Base-by-base conservation (phyloP, 768 basidiomycete species). In the Termitomyces eurrhizus region DNA sequence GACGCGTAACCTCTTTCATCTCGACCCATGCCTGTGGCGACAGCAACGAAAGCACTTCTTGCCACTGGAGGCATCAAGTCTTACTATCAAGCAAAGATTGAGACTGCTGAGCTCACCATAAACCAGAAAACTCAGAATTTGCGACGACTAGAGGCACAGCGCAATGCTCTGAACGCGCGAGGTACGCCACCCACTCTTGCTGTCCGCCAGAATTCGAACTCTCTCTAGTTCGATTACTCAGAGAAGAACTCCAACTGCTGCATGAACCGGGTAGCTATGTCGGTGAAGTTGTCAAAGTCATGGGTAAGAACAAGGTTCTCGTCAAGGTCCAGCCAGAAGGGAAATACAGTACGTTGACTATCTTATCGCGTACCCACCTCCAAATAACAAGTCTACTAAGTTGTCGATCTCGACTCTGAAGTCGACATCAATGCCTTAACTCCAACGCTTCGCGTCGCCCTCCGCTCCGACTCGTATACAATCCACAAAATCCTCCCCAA, bases 311-410 rank as follows among this genome's bases (percentile, higher is more conserved):
- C 74, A 98, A 97, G 75, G 95, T 98, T 14, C 77, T 98, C 45
- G 95, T 99, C 63, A 98, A 99, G 73, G 94, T 98, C 6, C 95
- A 98, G 72, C 96, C 95, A 0, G 95, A 99, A 78, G 97, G 96
- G 56, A 98, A 98, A 86, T 98, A 98, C 78, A 96, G 95, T 98
- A 65, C 69, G 92, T 83, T 44, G n/a, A 18, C 37, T 4, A 12
- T 21, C 29, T 35, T 37, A 5, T 33, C 9, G 14, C 36, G 3
- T 32, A 9, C 39, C 35, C 16, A 1, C 37, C 18, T 9, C 21
- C 2, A 24, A 41, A n/a, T 18, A 50, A 21, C 45, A 29, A 56
- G 51, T 4, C 4, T 7, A 59, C 12, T 18, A 66, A 97, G 95
- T 98, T 61, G 96, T 98, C 58, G 97, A 98, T 75, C 81, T 98